Evolutionary conservation across 371 early-diverging fungal genomes (phyloP).

Genomic region (Mucor plumbeus): DNA sequence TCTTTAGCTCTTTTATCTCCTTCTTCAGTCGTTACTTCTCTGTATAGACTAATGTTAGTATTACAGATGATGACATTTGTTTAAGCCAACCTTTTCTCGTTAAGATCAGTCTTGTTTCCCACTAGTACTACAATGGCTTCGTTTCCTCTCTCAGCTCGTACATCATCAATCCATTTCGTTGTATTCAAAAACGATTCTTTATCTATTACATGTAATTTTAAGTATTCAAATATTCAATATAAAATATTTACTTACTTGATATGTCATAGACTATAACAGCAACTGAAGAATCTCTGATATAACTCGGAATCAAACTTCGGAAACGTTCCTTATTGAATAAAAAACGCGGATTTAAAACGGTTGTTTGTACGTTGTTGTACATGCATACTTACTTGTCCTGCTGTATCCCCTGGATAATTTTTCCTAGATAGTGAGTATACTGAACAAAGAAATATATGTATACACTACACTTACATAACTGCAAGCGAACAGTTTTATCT

Average conservation of each 20-base stretch:
- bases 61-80: background rate
- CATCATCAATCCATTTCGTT: conserved; percentile 97
- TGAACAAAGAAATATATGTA: too few relatives aligned
- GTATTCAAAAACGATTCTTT: conserved; percentile 94
- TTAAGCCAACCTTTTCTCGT: conserved; percentile 75
- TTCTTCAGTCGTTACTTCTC: conserved; percentile 93
- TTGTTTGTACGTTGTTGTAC: background rate
- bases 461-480: conserved; percentile 68
- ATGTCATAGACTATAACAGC: conserved; percentile 98
- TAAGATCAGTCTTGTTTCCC: conserved; percentile 98
- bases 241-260: conserved; percentile 21
- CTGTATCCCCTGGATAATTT: conserved; percentile 89
- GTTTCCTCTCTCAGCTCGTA: conserved; percentile 93
- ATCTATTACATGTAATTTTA: conserved; percentile 52
- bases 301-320: conserved; percentile 96
- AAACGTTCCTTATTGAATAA: conserved; percentile 81
- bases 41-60: conserved; percentile 20
- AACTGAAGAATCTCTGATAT: conserved; percentile 98
- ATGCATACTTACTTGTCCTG: conserved; percentile 83
- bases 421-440: too few relatives aligned
- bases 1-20: conserved; percentile 96
- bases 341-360: background rate
- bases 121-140: conserved; percentile 97
- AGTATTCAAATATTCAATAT: background rate
- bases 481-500: conserved; percentile 95